Evolutionary conservation across 2,329 filamentous ascomycete genomes (phyloP).

Genomic region (Venturia effusa): DNA sequence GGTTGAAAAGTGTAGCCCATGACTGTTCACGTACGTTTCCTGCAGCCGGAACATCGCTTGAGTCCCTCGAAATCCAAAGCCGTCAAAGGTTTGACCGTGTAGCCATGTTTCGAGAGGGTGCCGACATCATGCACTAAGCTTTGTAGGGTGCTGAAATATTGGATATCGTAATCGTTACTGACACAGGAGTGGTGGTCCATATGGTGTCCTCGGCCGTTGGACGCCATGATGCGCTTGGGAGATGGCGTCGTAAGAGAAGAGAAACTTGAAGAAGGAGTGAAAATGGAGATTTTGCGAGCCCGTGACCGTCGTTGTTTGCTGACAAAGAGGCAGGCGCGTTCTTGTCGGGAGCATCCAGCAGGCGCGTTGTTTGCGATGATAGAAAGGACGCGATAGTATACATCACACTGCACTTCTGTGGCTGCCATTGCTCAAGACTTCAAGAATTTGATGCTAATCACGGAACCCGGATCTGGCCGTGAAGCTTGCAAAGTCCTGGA

Average conservation of each 20-base stretch:
- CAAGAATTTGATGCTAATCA: neutral
- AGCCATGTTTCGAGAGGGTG: neutral
- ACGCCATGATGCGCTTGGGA: neutral
- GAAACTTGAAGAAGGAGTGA: neutral
- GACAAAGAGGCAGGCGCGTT: neutral
- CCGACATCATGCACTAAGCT: neutral
- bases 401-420: neutral
- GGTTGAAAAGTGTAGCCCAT: neutral
- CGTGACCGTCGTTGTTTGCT: neutral
- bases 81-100: neutral
- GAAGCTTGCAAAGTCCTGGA: neutral
- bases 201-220: neutral
- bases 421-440: neutral
- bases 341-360: neutral
- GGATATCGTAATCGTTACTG: neutral
- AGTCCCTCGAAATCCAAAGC: neutral
- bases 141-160: neutral
- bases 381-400: neutral
- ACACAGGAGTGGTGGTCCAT: neutral
- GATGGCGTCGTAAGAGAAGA: neutral
- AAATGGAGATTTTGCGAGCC: too few relatives aligned
- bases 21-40: neutral
- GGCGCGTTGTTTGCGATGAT: neutral
- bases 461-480: neutral
- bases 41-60: conserved; percentile 4